Percentiles rank a stretch among this genome's conserved stretches.
These are phyloP conservation scores for Thuja plicata DNA, from an alignment of 83 land plant genomes.

Conservation along the genomic window DNA sequence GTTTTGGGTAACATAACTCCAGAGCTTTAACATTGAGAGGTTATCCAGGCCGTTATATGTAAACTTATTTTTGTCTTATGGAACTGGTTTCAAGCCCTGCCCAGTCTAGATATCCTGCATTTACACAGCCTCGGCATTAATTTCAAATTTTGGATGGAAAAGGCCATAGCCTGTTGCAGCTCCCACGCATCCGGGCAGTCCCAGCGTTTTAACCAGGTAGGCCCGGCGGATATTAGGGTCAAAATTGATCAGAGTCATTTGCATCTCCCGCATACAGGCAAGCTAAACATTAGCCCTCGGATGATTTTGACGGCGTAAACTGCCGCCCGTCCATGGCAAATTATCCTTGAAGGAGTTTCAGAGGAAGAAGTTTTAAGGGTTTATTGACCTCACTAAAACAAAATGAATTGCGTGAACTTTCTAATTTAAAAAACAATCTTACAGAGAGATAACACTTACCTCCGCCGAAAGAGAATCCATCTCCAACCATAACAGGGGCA, in stretches of 20 bases:
- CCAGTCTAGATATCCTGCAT: background rate
- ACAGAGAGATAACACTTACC: slow-evolving; percentile 33
- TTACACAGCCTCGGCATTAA: background rate
- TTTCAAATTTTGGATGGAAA: background rate
- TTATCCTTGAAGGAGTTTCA: background rate
- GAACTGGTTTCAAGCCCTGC: background rate
- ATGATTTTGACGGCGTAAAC: background rate
- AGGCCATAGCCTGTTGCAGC: background rate
- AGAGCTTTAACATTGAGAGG: background rate
- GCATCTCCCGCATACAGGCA: too few relatives aligned
- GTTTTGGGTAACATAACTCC: background rate
- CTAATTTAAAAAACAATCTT: background rate
- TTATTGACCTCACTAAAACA: background rate
- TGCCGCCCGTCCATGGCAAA: background rate
- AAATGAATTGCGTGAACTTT: background rate
- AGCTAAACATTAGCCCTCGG: background rate
- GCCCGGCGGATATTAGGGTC: background rate
- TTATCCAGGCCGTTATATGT: background rate
- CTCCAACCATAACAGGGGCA: slow-evolving; percentile 73
- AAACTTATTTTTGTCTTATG: too few relatives aligned
- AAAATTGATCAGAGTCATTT: background rate
- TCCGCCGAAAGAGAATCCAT: slow-evolving; percentile 83
- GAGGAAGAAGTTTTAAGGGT: background rate
- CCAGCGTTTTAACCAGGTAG: background rate
- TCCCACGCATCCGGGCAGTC: background rate